phyloP scores from a whole-genome alignment of 2,329 filamentous ascomycete genomes.

The Fonsecaea multimorphosa region DNA sequence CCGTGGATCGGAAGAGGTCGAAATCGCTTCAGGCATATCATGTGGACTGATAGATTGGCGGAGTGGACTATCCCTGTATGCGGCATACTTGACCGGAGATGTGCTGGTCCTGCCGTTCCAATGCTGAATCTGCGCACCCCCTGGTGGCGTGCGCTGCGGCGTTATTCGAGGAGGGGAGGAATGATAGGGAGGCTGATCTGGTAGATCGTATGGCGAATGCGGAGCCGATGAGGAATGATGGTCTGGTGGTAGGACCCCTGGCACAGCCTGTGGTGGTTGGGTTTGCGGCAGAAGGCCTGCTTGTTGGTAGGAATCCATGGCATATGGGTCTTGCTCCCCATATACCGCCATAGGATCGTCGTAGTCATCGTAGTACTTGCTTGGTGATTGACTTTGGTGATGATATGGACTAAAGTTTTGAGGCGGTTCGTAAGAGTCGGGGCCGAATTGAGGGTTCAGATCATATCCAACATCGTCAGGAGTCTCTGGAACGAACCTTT shows the following conservation, averaged over 20 bases:
- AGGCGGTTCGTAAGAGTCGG: slow-evolving; percentile 25
- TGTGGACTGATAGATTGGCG: slow-evolving; percentile 41
- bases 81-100: slow-evolving; percentile 38
- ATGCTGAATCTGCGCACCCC: slow-evolving; percentile 18
- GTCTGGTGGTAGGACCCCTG: slow-evolving; percentile 1
- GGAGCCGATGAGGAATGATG: slow-evolving; percentile 9
- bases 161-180: slow-evolving; percentile 26
- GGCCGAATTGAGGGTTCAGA: slow-evolving; percentile 26
- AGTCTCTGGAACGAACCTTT: slow-evolving; percentile 32
- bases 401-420: slow-evolving; percentile 9
- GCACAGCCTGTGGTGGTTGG: slow-evolving; percentile 60
- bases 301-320: slow-evolving; percentile 39
- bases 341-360: slow-evolving; percentile 3
- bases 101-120: slow-evolving; percentile 36
- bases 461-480: slow-evolving; percentile 35
- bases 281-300: slow-evolving; percentile 54
- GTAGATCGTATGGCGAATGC: slow-evolving; percentile 17
- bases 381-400: slow-evolving; percentile 23
- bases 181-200: slow-evolving; percentile 21
- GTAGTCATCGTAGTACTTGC: slow-evolving; percentile 12
- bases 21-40: slow-evolving; percentile 34
- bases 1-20: slow-evolving; percentile 29
- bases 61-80: slow-evolving; percentile 41
- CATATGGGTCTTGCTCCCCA: slow-evolving; percentile 10
- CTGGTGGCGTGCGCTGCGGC: slow-evolving; percentile 23